These are phyloP conservation scores for Cladosporium sp. DNA, from an alignment of 2,329 filamentous ascomycete species.

Conservation along the genomic window DNA sequence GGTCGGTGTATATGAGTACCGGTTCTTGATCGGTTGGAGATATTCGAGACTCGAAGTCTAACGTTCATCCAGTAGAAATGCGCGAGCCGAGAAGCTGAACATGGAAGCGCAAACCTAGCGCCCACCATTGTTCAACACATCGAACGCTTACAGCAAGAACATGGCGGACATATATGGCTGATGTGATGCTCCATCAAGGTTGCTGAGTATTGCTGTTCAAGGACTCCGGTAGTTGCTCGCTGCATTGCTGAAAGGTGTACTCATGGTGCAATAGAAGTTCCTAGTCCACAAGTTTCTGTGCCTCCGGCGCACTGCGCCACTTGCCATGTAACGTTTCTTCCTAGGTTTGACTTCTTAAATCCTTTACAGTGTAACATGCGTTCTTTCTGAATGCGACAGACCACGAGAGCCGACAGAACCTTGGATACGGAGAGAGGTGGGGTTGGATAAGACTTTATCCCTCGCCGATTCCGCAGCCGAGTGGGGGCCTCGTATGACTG, in stretches of 20 bases:
- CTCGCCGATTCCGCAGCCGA: neutral
- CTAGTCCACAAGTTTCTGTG: neutral
- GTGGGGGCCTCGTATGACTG: neutral
- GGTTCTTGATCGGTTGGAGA: neutral
- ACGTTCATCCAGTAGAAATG: neutral
- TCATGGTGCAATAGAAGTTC: neutral
- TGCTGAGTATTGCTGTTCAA: neutral
- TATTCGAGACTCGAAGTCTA: neutral
- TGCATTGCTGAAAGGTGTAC: neutral
- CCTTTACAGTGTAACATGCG: neutral
- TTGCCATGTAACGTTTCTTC: neutral
- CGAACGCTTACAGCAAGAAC: too few relatives aligned
- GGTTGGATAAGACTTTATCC: neutral
- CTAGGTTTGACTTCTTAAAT: neutral
- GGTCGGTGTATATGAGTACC: neutral
- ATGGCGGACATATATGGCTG: neutral
- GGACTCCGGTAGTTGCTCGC: neutral
- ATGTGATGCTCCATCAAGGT: too few relatives aligned
- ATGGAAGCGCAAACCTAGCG: neutral
- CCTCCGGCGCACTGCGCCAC: neutral
- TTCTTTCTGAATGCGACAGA: neutral
- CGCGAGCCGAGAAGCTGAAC: neutral
- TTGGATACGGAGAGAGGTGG: neutral
- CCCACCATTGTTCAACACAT: neutral
- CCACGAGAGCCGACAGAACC: neutral